phyloP scores from a whole-genome alignment of 371 early-diverging fungal genomes.

The Funneliformis caledonium region DNA sequence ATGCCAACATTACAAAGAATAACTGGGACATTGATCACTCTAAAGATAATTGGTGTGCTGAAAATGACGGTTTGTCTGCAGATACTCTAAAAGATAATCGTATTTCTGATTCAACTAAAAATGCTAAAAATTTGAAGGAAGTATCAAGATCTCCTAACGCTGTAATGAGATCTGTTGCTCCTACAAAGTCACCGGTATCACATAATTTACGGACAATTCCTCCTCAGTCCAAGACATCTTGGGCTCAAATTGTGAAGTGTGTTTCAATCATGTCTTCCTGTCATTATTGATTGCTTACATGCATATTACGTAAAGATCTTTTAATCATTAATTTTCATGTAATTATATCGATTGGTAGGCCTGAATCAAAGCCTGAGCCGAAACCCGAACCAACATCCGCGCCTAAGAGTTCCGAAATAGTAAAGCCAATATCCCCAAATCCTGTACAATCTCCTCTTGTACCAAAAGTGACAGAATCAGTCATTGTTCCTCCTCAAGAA shows the following conservation, averaged over 20 bases:
- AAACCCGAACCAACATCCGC: conserved; percentile 42
- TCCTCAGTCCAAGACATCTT: conserved; percentile 60
- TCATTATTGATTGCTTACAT: neutral
- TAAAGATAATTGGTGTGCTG: conserved; percentile 9
- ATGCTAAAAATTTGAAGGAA: conserved; percentile 14
- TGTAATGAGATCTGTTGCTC: neutral
- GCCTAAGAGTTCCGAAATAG: conserved; percentile 37
- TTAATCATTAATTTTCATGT: conserved; percentile 38
- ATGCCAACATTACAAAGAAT: neutral
- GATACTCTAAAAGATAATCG: conserved; percentile 18
- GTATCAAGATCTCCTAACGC: neutral
- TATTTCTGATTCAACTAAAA: conserved; percentile 4
- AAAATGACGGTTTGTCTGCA: conserved; percentile 17
- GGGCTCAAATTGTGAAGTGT: conserved; percentile 83
- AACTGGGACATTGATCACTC: conserved; percentile 12
- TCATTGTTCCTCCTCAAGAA: conserved; percentile 37
- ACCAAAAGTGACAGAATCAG: conserved; percentile 38
- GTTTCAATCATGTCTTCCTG: conserved; percentile 42
- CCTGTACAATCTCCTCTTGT: conserved; percentile 40
- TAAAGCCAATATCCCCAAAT: conserved; percentile 40
- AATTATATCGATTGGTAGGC: conserved; percentile 34
- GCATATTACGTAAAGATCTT: neutral
- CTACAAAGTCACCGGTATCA: conserved; percentile 28
- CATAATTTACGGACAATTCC: conserved; percentile 39
- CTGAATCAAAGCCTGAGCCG: conserved; percentile 41